Evolutionary conservation across 2,329 filamentous ascomycete genomes (phyloP), one percentile per base, ranked within the genome.

Genomic region (Rhynchosporium agropyri): DNA sequence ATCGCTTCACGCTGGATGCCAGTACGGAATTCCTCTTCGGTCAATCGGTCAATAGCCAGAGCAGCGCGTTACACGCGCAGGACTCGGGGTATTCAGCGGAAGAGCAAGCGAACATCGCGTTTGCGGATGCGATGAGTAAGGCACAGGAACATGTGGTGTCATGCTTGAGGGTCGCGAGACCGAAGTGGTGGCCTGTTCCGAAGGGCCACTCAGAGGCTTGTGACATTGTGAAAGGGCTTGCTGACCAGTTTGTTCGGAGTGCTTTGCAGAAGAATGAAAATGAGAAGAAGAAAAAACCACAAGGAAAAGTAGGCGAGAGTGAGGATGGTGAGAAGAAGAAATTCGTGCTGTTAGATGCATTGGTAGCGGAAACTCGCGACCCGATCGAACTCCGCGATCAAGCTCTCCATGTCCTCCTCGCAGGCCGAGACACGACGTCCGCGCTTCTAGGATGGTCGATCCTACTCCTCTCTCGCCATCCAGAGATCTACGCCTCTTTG

Each of bases 1-100:
- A 85, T 71, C 77, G 78, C 53, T 74, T 86, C 33, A 86, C 84
- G 0, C 76, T 87, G 42, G 83, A 87, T 65, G 80, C 80, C 0
- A 80, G 83, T 0, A 87, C 83, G 0, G 82, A 83, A 48, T 83
- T 87, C 66, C 74, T 88, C 0, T 85, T 87, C 61, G 84, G 84
- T 9, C 76, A 83, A 65, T 79, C 76, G 26, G 84, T 86, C 1
- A 78, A 72, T 36, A 70, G 50, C 38, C 77, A 80, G 59, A 79
- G 78, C 31, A 70, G 81, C 31, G 79, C 78, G 20, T 67, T 75
- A 0, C 64, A 73, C 36, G 72, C 69, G 4, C 54, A 67, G 42
- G 45, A 70, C 40, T 67, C 66, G 0, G 67, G 63, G 1, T 68
- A 67, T 31, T 63, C 46, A 2, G 60, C 62, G 4, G 66, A 69